These are phyloP conservation scores for Pyrenophora seminiperda DNA, from an alignment of 2,329 filamentous ascomycete species.

Conservation along the genomic window DNA sequence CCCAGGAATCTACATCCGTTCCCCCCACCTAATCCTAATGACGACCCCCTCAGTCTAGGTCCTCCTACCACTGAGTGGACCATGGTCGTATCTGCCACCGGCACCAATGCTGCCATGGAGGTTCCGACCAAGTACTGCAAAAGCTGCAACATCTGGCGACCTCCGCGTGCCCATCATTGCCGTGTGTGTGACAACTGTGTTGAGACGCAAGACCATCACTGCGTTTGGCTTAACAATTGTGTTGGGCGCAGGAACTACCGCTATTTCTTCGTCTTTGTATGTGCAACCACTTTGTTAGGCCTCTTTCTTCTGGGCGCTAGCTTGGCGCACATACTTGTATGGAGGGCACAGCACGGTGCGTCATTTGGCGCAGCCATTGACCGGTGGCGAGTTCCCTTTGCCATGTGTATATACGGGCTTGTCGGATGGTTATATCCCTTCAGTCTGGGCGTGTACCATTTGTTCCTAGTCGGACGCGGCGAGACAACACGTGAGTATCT, in stretches of 20 bases:
- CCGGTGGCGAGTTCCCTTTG: constrained; percentile 79
- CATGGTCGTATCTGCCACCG: constrained; percentile 80
- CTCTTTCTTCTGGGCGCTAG: constrained; percentile 77
- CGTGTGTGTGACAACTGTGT: constrained; percentile 96
- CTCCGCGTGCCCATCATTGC: constrained; percentile 93
- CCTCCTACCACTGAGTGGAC: constrained; percentile 94
- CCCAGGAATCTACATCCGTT: constrained; percentile 91
- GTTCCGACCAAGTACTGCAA: constrained; percentile 98
- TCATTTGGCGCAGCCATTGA: constrained; percentile 72
- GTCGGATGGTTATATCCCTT: constrained; percentile 79
- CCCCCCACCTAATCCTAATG: constrained; percentile 73
- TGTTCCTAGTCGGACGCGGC: constrained; percentile 87
- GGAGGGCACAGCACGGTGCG: constrained; percentile 66
- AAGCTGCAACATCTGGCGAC: constrained; percentile 96
- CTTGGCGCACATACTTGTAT: constrained; percentile 79
- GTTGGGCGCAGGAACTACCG: constrained; percentile 96
- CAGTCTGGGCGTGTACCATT: constrained; percentile 83
- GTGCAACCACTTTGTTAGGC: constrained; percentile 74
- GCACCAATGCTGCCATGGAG: constrained; percentile 85
- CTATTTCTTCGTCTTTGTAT: constrained; percentile 94
- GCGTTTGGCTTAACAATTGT: constrained; percentile 98
- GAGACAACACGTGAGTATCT: constrained; percentile 97
- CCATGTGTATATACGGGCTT: constrained; percentile 82
- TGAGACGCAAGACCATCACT: constrained; percentile 97
- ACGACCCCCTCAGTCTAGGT: constrained; percentile 80